Percentiles rank a stretch among this genome's conserved stretches.
phyloP scores from a whole-genome alignment of 345 rosid species.

The Euphorbia pulcherrima region DNA sequence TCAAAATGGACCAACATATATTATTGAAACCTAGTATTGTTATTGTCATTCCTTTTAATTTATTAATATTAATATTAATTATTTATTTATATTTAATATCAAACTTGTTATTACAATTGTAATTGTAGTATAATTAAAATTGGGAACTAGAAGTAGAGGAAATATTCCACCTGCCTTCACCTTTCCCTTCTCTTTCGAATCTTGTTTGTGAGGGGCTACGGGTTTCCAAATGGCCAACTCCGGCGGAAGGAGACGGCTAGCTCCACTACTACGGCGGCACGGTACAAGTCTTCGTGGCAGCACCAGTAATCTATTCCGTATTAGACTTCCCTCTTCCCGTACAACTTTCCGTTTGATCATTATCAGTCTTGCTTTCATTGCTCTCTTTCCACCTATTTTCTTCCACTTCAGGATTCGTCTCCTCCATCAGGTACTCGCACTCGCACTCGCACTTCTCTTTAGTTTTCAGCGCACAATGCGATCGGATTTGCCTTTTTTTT shows the following conservation, averaged over 20 bases:
- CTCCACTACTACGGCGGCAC: slow-evolving; percentile 4
- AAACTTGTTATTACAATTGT: too few species aligned
- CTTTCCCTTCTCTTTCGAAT: not conserved
- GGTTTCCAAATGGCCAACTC: slow-evolving; percentile 9
- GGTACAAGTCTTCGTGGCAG: not conserved
- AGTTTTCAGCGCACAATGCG: not conserved
- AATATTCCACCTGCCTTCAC: not conserved
- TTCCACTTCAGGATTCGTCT: slow-evolving; percentile 82
- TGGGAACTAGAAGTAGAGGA: too few species aligned
- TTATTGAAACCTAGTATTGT: too few species aligned
- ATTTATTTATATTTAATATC: too few species aligned
- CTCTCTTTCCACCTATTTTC: slow-evolving; percentile 72
- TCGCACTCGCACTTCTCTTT: slow-evolving; percentile 3
- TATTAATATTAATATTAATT: too few species aligned
- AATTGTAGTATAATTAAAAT: too few species aligned
- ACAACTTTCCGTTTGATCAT: slow-evolving; percentile 48
- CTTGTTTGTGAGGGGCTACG: not conserved
- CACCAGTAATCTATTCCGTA: not conserved
- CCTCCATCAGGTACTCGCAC: slow-evolving; percentile 46
- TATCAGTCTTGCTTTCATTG: slow-evolving; percentile 48
- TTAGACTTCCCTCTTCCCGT: slow-evolving; percentile 29
- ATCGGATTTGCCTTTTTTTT: not conserved
- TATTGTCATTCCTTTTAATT: too few species aligned
- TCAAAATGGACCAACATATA: too few species aligned
- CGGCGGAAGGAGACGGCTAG: not conserved